Percentiles rank a stretch among this genome's conserved stretches.
Conservation (phyloP, 1,139 yeast genomes). For the Yamadazyma jaroonii region DNA sequence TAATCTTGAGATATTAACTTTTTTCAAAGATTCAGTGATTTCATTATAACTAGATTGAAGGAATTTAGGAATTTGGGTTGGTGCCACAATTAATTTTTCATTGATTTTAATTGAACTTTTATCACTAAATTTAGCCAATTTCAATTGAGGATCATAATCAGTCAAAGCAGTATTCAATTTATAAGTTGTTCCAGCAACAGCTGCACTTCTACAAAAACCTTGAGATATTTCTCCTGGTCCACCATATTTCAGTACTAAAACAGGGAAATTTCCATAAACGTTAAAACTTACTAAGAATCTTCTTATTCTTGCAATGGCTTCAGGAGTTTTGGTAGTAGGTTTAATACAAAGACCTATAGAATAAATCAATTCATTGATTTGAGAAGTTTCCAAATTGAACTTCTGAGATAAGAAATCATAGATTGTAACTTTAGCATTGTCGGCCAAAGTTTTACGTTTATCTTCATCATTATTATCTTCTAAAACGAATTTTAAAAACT, state of each 20-base stretch:
- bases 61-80: slow-evolving; percentile 64
- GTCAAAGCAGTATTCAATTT: slow-evolving; percentile 68
- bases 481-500: slow-evolving; percentile 83
- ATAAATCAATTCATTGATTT: slow-evolving; percentile 76
- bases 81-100: slow-evolving; percentile 72
- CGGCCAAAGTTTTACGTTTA: slow-evolving; percentile 47
- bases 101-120: slow-evolving; percentile 71
- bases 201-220: slow-evolving; percentile 97
- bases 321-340: slow-evolving; percentile 60
- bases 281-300: slow-evolving; percentile 85
- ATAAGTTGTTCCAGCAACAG: slow-evolving; percentile 96
- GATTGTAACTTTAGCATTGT: slow-evolving; percentile 56
- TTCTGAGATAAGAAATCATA: slow-evolving; percentile 54
- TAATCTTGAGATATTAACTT: slow-evolving; percentile 61
- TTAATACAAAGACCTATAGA: slow-evolving; percentile 79
- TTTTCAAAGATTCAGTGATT: slow-evolving; percentile 36
- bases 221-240: slow-evolving; percentile 96
- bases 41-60: slow-evolving; percentile 34
- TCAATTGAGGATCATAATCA: slow-evolving; percentile 61
- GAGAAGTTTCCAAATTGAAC: slow-evolving; percentile 72
- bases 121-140: slow-evolving; percentile 72
- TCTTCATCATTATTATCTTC: slow-evolving; percentile 58
- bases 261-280: slow-evolving; percentile 93
- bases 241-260: slow-evolving; percentile 87
- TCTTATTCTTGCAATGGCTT: slow-evolving; percentile 76